phyloP scores from a whole-genome alignment of 139 green algal genomes.

The Picochlorum sp. region DNA sequence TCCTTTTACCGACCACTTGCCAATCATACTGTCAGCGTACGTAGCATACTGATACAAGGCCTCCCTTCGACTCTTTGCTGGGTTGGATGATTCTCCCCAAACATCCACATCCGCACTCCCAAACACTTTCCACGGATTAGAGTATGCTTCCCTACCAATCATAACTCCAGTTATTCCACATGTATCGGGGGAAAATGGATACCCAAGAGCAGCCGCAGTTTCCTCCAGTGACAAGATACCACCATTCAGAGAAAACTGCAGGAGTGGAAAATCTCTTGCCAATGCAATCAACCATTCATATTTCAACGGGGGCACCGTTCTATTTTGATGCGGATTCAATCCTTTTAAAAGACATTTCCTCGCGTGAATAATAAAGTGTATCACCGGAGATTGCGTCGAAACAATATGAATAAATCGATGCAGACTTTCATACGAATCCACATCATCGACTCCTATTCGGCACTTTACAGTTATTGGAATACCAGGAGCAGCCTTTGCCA shows the following conservation, averaged over 20 bases:
- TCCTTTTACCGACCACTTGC: conserved; percentile 30
- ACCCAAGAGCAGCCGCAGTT: conserved; percentile 26
- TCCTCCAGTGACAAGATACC: conserved; percentile 23
- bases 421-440: conserved; percentile 59
- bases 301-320: conserved; percentile 73
- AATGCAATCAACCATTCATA: conserved; percentile 79
- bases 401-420: conserved; percentile 57
- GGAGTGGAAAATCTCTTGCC: conserved; percentile 79
- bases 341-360: conserved; percentile 89
- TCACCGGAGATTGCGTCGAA: conserved; percentile 35
- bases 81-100: conserved; percentile 50
- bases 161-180: conserved; percentile 73
- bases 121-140: conserved; percentile 67
- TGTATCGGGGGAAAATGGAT: conserved; percentile 11
- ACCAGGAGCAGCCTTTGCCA: conserved; percentile 17
- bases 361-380: conserved; percentile 89
- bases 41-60: conserved; percentile 59
- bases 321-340: conserved; percentile 81
- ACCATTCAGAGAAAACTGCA: conserved; percentile 69
- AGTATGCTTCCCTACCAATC: conserved; percentile 79
- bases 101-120: conserved; percentile 58
- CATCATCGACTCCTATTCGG: conserved; percentile 64
- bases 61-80: conserved; percentile 47
- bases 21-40: conserved; percentile 60
- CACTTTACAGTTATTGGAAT: conserved; percentile 77